These are phyloP conservation scores for Saccharomycopsis amapae DNA, from an alignment of 805 yeast genomes.

Conservation along the genomic window DNA sequence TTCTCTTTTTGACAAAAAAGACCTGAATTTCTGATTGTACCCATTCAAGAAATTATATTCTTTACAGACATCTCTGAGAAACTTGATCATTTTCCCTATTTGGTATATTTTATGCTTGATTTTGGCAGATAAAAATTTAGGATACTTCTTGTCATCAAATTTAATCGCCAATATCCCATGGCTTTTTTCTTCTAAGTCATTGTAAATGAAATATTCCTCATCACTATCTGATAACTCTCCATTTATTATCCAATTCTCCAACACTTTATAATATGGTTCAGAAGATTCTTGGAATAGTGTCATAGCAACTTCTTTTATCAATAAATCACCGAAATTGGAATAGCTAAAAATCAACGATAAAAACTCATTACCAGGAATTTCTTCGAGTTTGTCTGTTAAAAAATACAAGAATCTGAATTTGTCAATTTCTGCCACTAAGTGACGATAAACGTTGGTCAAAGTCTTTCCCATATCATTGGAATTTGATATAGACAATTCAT, in stretches of 20 bases:
- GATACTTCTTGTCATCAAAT: slow-evolving; percentile 33
- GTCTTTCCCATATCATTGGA: slow-evolving; percentile 27
- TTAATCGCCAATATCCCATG: slow-evolving; percentile 25
- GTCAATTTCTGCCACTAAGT: slow-evolving; percentile 44
- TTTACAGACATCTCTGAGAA: slow-evolving; percentile 55
- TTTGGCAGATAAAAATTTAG: slow-evolving; percentile 36
- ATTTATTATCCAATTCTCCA: slow-evolving; percentile 58
- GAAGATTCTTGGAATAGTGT: slow-evolving; percentile 40
- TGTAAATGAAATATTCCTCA: slow-evolving; percentile 53
- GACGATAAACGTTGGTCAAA: slow-evolving; percentile 27
- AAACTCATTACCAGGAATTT: slow-evolving; percentile 41
- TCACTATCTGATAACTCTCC: slow-evolving; percentile 54
- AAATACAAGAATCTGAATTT: slow-evolving; percentile 50
- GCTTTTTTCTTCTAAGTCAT: neutral
- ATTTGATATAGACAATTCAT: slow-evolving; percentile 34
- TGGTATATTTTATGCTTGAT: slow-evolving; percentile 44
- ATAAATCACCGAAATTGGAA: slow-evolving; percentile 57
- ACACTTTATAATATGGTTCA: slow-evolving; percentile 52
- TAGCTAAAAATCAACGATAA: slow-evolving; percentile 45
- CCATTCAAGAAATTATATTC: slow-evolving; percentile 59
- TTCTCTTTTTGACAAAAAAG: slow-evolving; percentile 7
- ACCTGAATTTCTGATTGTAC: slow-evolving; percentile 29
- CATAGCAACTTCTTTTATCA: slow-evolving; percentile 37
- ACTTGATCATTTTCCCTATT: slow-evolving; percentile 67
- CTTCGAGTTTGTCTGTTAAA: slow-evolving; percentile 32